Evolutionary conservation across 2,329 filamentous ascomycete genomes (phyloP).

Genomic region (Akanthomyces lecanii): DNA sequence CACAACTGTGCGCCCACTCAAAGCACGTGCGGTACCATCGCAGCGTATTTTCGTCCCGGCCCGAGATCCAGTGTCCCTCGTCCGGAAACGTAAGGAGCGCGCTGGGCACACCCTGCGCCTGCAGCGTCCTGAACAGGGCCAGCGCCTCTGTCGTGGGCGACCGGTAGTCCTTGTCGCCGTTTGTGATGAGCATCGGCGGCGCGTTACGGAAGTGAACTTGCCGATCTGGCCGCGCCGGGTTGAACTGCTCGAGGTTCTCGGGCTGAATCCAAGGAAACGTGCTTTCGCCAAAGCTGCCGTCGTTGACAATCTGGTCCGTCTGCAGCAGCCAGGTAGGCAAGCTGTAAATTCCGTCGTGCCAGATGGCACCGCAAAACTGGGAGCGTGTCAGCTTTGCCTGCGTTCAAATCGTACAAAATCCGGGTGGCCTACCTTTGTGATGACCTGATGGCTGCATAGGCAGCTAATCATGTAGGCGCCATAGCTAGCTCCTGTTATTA

Average conservation of each 20-base stretch:
- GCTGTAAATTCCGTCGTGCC: conserved; percentile 44
- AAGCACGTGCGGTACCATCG: conserved; percentile 66
- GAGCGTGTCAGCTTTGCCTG: neutral
- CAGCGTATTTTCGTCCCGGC: conserved; percentile 59
- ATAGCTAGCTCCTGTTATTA: conserved; percentile 50
- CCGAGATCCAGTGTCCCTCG: conserved; percentile 67
- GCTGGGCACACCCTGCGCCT: conserved; percentile 62
- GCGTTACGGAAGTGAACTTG: conserved; percentile 56
- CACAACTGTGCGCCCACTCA: conserved; percentile 60
- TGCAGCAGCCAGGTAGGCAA: conserved; percentile 28
- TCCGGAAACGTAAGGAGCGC: conserved; percentile 69
- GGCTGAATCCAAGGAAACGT: conserved; percentile 40
- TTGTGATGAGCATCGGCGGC: conserved; percentile 67
- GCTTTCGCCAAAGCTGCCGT: conserved; percentile 40
- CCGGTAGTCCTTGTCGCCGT: conserved; percentile 66
- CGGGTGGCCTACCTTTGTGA: conserved; percentile 34
- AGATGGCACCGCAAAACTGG: conserved; percentile 34
- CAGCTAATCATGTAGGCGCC: conserved; percentile 60
- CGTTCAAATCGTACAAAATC: no score
- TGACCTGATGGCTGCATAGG: conserved; percentile 51
- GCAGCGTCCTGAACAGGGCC: conserved; percentile 67
- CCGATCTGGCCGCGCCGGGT: conserved; percentile 42
- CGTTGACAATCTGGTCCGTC: conserved; percentile 22
- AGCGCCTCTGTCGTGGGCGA: conserved; percentile 49
- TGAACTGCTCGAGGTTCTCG: conserved; percentile 46